Conservation (phyloP, 2,329 filamentous ascomycete species). For the Tolypocladium guangdongense region DNA sequence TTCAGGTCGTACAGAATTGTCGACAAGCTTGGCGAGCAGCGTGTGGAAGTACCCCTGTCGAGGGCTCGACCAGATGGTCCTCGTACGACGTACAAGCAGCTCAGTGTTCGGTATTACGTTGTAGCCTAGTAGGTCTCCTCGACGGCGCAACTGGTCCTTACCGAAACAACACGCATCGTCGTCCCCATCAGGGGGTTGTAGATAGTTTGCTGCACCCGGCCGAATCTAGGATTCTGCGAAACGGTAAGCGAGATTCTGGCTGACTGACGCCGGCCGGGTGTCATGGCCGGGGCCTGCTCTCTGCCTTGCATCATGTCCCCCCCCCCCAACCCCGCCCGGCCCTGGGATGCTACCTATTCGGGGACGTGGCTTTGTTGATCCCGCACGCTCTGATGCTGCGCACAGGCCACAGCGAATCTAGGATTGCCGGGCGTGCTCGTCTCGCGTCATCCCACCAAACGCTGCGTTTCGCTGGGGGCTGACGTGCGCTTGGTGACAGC, state of each 20-base stretch:
- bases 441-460: not conserved
- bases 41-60: not conserved
- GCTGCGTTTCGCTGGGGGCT: not conserved
- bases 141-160: not conserved
- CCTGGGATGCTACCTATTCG: not conserved
- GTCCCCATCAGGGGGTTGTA: not conserved
- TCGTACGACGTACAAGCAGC: not conserved
- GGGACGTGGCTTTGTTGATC: not conserved
- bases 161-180: not conserved
- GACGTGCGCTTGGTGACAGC: not conserved
- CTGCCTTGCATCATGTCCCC: not conserved
- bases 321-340: no score
- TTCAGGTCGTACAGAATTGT: not conserved
- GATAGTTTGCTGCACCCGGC: constrained; percentile 7
- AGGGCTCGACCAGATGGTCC: not conserved
- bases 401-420: constrained; percentile 8
- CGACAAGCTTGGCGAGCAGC: not conserved
- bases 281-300: not conserved
- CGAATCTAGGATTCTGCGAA: constrained; percentile 4
- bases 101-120: not conserved
- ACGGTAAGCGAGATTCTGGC: constrained; percentile 2
- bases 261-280: not conserved
- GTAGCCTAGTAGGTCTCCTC: not conserved
- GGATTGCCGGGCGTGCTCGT: constrained; percentile 1
- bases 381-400: constrained; percentile 1